Evolutionary conservation across 2,329 filamentous ascomycete genomes (phyloP), one percentile per base, ranked within the genome.

Genomic region (Dryadomyces quercus-mongolicae): DNA sequence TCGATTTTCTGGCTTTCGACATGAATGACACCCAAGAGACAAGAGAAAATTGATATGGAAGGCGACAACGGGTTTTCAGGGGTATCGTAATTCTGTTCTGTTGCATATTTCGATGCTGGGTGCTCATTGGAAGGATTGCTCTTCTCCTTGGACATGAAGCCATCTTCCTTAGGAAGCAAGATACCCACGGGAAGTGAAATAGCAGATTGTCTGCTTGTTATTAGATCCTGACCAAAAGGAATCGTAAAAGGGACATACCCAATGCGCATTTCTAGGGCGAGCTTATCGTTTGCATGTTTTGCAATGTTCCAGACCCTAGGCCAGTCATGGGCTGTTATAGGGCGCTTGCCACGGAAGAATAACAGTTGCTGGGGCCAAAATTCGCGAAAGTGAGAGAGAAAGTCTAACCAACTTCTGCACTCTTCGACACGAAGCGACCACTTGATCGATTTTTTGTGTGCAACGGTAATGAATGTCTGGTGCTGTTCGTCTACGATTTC

Each of bases 341-440:
- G n/a, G 7, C 51, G 57, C 8, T 56, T 52, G 0, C 49, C 54
- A 16, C 57, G 54, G 38, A 55, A 67, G 38, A 74, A 72, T n/a
- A 66, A 64, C 1, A 72, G 55, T 2, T 58, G 57, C 10, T 60
- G 60, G 1, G 72, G 71, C 70, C 71, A 74, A 55, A 73, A 73
- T 6, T 68, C 65, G 44, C 64, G 62, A 47, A 75, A 75, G 45
- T 71, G 69, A 1, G 69, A 64, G 2, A 71, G 44, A 48, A 75
- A 74, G 3, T 61, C 71, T 67, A 75, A 70, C 72, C 72, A 75
- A 0, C 69, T 72, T 25, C 63, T 60, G 52, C 72, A 75, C 49
- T 73, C 66, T 16, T 68, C 60, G 3, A 67, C 56, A 2, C 65
- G 61, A 10, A 75, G 59, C 2, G 63, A 62, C 71, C 72, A 76